Conservation (phyloP, 495 filamentous ascomycete genomes). For the Hypoxylon lenormandii region DNA sequence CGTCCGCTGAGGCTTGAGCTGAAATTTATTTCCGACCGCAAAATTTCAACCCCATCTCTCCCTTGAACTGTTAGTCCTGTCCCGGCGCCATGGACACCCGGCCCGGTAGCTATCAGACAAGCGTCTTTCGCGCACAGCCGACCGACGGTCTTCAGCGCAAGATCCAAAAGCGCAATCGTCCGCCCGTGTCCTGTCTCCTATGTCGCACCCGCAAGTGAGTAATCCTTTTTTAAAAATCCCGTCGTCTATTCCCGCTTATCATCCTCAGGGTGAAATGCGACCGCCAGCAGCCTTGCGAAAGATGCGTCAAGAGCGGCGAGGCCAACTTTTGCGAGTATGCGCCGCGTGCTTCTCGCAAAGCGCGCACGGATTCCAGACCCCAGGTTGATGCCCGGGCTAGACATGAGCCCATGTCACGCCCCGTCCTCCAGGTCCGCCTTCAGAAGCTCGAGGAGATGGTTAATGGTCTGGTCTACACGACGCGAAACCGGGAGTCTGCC, state of each 20-base stretch:
- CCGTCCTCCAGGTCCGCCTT: slow-evolving; percentile 59
- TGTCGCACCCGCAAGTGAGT: slow-evolving; percentile 59
- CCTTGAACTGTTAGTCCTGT: background rate
- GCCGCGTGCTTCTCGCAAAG: slow-evolving; percentile 52
- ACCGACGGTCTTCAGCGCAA: slow-evolving; percentile 49
- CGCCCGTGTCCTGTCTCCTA: slow-evolving; percentile 56
- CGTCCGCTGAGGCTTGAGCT: slow-evolving; percentile 19
- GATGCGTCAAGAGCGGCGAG: slow-evolving; percentile 59
- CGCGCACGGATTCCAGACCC: slow-evolving; percentile 42
- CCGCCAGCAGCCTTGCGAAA: slow-evolving; percentile 57
- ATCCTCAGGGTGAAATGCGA: slow-evolving; percentile 61
- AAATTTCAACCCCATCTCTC: background rate
- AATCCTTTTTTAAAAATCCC: slow-evolving; percentile 3
- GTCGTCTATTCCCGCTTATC: slow-evolving; percentile 30
- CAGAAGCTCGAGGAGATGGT: slow-evolving; percentile 64
- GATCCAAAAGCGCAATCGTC: slow-evolving; percentile 56
- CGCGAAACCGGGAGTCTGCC: slow-evolving; percentile 32
- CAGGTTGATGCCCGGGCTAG: slow-evolving; percentile 43
- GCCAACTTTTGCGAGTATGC: slow-evolving; percentile 58
- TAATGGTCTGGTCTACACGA: slow-evolving; percentile 53
- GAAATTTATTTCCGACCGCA: slow-evolving; percentile 14
- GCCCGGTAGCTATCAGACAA: slow-evolving; percentile 50
- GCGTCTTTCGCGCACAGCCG: slow-evolving; percentile 53
- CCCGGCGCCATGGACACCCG: slow-evolving; percentile 44
- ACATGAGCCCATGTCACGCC: slow-evolving; percentile 46